Base-by-base conservation (phyloP, 164 flowering plant genomes). In the Echeveria elegans region DNA sequence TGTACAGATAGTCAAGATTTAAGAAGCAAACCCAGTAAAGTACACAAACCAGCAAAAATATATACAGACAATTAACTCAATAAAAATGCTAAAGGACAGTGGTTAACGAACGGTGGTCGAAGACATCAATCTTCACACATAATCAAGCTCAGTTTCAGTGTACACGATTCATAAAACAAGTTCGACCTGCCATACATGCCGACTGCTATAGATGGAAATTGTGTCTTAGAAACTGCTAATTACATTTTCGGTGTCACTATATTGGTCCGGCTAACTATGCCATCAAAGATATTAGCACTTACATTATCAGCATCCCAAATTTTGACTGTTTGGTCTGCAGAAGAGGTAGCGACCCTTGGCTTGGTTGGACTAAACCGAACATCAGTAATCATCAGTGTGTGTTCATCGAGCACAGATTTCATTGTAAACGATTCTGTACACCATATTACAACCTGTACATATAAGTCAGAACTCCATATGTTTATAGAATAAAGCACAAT, bases 231-330 rank as follows among this genome's bases (percentile, higher is more conserved):
- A 21, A 52, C 14, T 52, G 14, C 58, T 23, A 10, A 5, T 56
- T 16, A 56, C 16, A 56, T 8, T 26, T 18, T 56, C 32, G 1
- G 19, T 26, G 19, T 28, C 32, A 56, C 61, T 26, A 15, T 34
- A 8, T 23, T 62, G 23, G 41, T 29, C 4, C 19, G 37, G 45
- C 45, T 34, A 7, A 36, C 6, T 32, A 34, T 11, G 45, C 41
- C 6, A 23, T 37, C 8, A 63, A 24, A 63, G 28, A 32, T 34
- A 24, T 2, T 6, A 36, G 8, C 45, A 80, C 92, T 80, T 53
- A 88, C 96, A 75, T 90, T 86, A 43, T 88, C 92, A 69, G 80
- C 84, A 76, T 86, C 88, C 97, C 97, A 90, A 41, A 90, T 85
- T 79, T 88, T 73, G 79, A 90, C 90, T 65, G 92, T 86, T 75